Base-by-base conservation (phyloP, 495 filamentous ascomycete genomes). In the Filosporella fistucella region DNA sequence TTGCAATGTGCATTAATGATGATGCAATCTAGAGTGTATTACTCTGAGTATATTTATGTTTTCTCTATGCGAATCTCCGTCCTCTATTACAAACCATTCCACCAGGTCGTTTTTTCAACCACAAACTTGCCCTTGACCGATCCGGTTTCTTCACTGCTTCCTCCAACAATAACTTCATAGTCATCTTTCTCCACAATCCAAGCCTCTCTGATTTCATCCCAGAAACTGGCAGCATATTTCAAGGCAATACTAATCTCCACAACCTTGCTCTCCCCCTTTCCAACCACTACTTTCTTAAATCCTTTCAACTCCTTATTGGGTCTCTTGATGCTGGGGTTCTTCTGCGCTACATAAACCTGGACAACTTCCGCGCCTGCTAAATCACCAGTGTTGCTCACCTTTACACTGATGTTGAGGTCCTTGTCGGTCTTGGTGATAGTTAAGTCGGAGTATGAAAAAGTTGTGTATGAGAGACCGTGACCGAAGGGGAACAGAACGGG, bases 381-480 rank as follows among this genome's bases (percentile, higher is more conserved):
- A 0, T 58, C 61, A 4, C 86, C 85, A 0, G 78, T 82, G 59
- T 94, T 94, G 24, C 69, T 83, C 33, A 95, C 72, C 0, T 68
- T 74, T 24, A 91, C 72, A 1, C 71, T 66, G 13, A 84, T 67
- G 39, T 77, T 81, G 51, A 89, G 63, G 0, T 67, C 68, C 9
- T 74, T 72, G 0, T 72, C 74, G n/a, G 68, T 49, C n/a, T 47
- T 60, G 0, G 42, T 42, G 29, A 81, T 57, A 1, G 54, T 33
- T 1, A 86, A 74, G 16, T 80, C 65, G 4, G 78, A 78, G 59
- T 85, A 86, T 21, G 71, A 63, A 58, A 93, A 93, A 2, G 71
- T 80, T 0, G 88, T 88, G 63, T 93, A 93, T 0, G 81, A 86
- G 6, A 95, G 75, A 18, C 89, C 89, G 60, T 91, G 81, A 37